A percentile compares a stretch with the other conserved stretches of the same genome.
phyloP scores from a whole-genome alignment of 1,284 basidiomycete genomes.

The Tylopilus sp. region DNA sequence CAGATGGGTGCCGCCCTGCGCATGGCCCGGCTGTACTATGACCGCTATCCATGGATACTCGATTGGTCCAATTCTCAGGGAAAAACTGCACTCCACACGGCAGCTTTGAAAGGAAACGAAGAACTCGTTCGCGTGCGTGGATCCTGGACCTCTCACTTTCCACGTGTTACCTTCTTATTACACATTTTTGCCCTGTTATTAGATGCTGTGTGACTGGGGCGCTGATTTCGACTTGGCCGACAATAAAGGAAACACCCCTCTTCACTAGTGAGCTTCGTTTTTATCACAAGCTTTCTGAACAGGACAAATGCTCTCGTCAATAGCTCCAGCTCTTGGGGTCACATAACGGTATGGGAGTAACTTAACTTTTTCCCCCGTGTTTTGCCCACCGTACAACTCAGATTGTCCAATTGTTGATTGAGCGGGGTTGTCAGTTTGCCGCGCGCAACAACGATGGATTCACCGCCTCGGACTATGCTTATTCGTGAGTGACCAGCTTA shows the following conservation, averaged over 20 bases:
- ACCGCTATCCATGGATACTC: conserved; percentile 77
- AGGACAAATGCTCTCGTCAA: conserved; percentile 7
- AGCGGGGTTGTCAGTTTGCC: conserved; percentile 79
- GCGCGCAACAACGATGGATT: conserved; percentile 88
- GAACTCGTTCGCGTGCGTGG: conserved; percentile 75
- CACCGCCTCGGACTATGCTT: conserved; percentile 89
- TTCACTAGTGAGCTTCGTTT: conserved; percentile 75
- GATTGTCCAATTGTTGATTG: conserved; percentile 84
- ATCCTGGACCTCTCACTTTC: conserved; percentile 5
- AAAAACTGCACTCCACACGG: conserved; percentile 86
- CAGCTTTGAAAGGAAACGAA: conserved; percentile 85
- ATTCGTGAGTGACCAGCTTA: conserved; percentile 57
- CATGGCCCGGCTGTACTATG: conserved; percentile 78
- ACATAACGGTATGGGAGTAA: conserved; percentile 54
- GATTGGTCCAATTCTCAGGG: conserved; percentile 90
- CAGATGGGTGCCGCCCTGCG: conserved; percentile 66
- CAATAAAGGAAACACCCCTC: conserved; percentile 85
- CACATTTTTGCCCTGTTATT: conserved; percentile 17
- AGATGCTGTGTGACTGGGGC: conserved; percentile 86
- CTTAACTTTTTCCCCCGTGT: conserved; percentile 8
- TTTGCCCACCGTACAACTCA: conserved; percentile 33
- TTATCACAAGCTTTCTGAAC: neutral
- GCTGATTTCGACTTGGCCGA: conserved; percentile 88
- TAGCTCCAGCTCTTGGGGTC: conserved; percentile 83
- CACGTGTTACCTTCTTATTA: conserved; percentile 18